Percentiles rank a stretch among this genome's conserved stretches.
Evolutionary conservation across 2,329 filamentous ascomycete genomes (phyloP).

Genomic region (Amphichorda felina): DNA sequence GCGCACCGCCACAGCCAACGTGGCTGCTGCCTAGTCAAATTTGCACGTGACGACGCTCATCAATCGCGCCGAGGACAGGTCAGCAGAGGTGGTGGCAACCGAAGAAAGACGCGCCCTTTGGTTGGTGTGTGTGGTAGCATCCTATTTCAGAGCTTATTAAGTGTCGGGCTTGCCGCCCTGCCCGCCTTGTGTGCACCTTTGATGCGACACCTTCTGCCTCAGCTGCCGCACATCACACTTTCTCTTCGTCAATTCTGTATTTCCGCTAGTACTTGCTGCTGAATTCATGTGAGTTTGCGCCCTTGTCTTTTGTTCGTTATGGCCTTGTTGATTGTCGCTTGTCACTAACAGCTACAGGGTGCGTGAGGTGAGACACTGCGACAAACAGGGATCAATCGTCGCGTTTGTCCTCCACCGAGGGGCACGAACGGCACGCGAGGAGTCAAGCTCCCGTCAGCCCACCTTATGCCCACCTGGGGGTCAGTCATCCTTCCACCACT

Average conservation of each 20-base stretch:
- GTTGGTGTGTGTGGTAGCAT: too few species aligned
- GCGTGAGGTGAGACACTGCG: background rate
- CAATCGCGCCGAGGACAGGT: slow-evolving; percentile 13
- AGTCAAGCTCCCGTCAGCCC: too few species aligned
- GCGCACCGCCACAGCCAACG: slow-evolving; percentile 7
- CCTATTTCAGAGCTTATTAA: too few species aligned
- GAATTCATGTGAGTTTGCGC: too few species aligned
- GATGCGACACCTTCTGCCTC: background rate
- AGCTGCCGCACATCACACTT: background rate
- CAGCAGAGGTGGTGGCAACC: too few species aligned
- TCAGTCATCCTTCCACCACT: background rate
- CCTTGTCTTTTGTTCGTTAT: too few species aligned
- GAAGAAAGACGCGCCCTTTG: background rate
- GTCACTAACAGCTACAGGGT: too few species aligned
- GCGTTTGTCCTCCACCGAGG: background rate
- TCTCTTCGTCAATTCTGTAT: too few species aligned
- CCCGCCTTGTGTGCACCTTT: background rate
- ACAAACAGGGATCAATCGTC: background rate
- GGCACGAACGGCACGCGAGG: too few species aligned
- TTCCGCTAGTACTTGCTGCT: too few species aligned
- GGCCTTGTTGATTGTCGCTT: too few species aligned
- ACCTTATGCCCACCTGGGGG: background rate
- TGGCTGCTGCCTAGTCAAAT: slow-evolving; percentile 17
- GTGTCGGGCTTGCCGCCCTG: background rate
- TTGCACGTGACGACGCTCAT: slow-evolving; percentile 24